Base-by-base conservation (phyloP, 495 filamentous ascomycete genomes). In the Podospora comata region DNA sequence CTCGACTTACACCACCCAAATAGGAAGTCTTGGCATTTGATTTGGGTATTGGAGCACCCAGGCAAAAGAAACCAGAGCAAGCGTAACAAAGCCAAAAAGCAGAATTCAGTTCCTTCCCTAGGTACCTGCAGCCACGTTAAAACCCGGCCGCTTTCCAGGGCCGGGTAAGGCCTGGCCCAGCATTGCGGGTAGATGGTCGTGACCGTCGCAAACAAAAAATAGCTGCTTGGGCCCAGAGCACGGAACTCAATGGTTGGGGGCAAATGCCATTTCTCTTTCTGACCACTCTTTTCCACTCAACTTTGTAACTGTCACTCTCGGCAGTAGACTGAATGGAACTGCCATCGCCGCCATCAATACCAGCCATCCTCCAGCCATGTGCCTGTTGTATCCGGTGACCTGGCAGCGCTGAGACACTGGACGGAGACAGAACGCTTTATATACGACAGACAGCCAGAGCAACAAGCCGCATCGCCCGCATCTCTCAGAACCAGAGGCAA, bases 171-270 rank as follows among this genome's bases (percentile, higher is more conserved):
- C 62, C 48, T 26, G 67, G 66, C 64, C 67, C 59, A 63, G 67
- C 26, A 27, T 57, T 57, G 39, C 56, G 63, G 67, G 23, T 23
- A 23, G 23, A 61, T 66, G 66, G 65, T 44, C 59, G 16, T 57
- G 44, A 30, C 16, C 11, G 57, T 67, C 65, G 48, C 59, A 55
- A 66, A 61, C 68, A 71, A 68, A 68, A 67, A 68, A 71, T 71
- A 71, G 69, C 23, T 23, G 23, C 23, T 44, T n/a, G 30, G 39
- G 39, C 39, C 39, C 39, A 11, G 34, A 5, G 11, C 34, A 39
- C 34, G 4, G 6, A 39, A 30, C 18, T 26, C 13, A n/a, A 30
- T 30, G 20, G 20, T 60, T 30, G 28, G 59, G 16, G 16, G 59
- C 59, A 18, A 27, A 59, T 59, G 19, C 26, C 56, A 23, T 59